Conservation (phyloP, 805 yeast genomes). For the Komagataella phaffii region DNA sequence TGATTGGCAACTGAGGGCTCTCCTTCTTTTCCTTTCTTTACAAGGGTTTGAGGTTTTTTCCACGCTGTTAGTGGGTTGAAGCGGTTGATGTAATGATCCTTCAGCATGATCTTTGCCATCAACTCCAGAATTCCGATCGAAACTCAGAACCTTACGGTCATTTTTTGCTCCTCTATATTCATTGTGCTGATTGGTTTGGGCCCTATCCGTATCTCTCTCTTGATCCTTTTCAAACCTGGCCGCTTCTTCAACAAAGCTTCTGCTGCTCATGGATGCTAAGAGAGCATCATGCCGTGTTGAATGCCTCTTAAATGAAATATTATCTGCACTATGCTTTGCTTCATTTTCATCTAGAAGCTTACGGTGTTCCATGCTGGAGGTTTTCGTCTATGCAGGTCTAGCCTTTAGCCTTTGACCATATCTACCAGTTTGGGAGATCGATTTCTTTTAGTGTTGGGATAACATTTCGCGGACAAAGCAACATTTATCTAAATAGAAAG, state of each 20-base stretch:
- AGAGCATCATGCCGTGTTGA: neutral
- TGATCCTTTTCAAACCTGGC: neutral
- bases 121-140: neutral
- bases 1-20: conserved; percentile 27
- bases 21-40: conserved; percentile 10
- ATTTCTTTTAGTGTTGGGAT: too few species aligned
- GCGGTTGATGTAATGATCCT: neutral
- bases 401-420: neutral
- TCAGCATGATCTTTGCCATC: neutral
- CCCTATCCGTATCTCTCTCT: neutral
- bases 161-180: neutral
- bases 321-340: neutral
- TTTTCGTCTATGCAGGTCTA: neutral
- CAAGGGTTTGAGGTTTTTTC: neutral
- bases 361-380: neutral
- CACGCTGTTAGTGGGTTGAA: neutral
- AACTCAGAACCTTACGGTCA: neutral
- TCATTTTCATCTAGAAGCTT: neutral
- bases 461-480: too few species aligned
- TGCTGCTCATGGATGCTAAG: neutral
- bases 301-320: neutral
- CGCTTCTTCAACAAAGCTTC: neutral
- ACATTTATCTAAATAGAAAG: neutral
- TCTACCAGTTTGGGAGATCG: too few species aligned
- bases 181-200: neutral